Evolutionary conservation across 345 rosid genomes (phyloP), one percentile per base, ranked within the genome.

Genomic region (Triadica sebifera): DNA sequence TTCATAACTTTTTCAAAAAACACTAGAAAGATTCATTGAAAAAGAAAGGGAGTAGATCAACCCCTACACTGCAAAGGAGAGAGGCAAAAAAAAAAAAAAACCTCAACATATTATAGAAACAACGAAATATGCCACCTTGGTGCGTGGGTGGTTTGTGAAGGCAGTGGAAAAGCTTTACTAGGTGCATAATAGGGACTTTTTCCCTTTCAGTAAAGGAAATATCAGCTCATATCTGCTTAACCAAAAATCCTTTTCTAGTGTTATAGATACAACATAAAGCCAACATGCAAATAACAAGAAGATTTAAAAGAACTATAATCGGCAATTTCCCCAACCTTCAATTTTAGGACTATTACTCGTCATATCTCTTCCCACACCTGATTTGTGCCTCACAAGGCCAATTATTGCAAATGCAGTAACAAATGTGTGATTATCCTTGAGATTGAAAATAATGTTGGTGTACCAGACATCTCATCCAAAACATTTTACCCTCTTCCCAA

Each of bases 401-500:
- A 17, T 51, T 16, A 51, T 38, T 15, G 22, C 19, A 69, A 69
- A 34, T 12, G 25, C 49, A 8, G 8, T 6, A 29, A n/a, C 1
- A 38, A 69, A 29, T 22, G 43, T 17, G 11, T 52, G 20, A 29
- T 29, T 43, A 46, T 29, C 5, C 46, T 9, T 45, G 22, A 71
- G 29, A 59, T 25, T 45, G 12, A 45, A 56, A 56, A 20, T 53
- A n/a, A 19, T 10, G 34, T 4, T 37, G 25, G 12, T 52, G 7
- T 37, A 55, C 12, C 73, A 55, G n/a, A 59, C 7, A 71, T 29
- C 46, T 56, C 34, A 25, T 7, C 62, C 62, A 71, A 17, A 57
- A 43, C 8, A 57, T 13, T 34, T 6, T 62, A 16, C 66, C 6
- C 22, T 12, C 34, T 70, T 59, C 74, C 46, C 29, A 55, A 37